phyloP scores from a whole-genome alignment of 2,329 filamentous ascomycete species.

The Epichloe sp. region DNA sequence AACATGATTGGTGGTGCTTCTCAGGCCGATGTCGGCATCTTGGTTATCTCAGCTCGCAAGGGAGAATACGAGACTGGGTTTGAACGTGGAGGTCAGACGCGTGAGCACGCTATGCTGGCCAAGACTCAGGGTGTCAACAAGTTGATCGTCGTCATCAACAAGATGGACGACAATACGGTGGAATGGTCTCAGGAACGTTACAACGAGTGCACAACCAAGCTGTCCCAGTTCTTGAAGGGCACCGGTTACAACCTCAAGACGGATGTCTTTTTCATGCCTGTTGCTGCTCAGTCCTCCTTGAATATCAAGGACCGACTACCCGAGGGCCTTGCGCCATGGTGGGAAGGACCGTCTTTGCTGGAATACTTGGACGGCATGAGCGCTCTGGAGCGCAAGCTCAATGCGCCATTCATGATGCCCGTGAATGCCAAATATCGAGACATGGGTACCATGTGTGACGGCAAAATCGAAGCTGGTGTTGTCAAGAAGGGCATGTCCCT shows the following conservation, averaged over 20 bases:
- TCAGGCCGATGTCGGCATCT: constrained; percentile 84
- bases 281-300: constrained; percentile 74
- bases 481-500: constrained; percentile 79
- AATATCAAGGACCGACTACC: constrained; percentile 85
- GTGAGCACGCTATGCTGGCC: constrained; percentile 94
- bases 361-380: constrained; percentile 94
- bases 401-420: constrained; percentile 99
- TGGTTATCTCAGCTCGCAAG: constrained; percentile 93
- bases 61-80: constrained; percentile 99
- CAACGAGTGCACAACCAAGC: constrained; percentile 84
- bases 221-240: constrained; percentile 75
- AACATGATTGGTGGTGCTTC: constrained; percentile 96
- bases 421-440: constrained; percentile 93
- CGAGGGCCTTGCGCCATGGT: constrained; percentile 67
- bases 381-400: constrained; percentile 85
- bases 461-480: constrained; percentile 90
- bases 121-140: constrained; percentile 99
- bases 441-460: constrained; percentile 94
- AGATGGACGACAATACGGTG: constrained; percentile 97
- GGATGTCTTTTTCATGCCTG: constrained; percentile 90
- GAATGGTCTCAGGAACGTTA: constrained; percentile 91
- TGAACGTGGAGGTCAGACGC: constrained; percentile 87
- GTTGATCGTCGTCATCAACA: constrained; percentile 89
- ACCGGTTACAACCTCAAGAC: constrained; percentile 91
- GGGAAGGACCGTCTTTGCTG: constrained; percentile 76